Base-by-base conservation (phyloP, 495 filamentous ascomycete genomes). In the Bryoglossum gracile region DNA sequence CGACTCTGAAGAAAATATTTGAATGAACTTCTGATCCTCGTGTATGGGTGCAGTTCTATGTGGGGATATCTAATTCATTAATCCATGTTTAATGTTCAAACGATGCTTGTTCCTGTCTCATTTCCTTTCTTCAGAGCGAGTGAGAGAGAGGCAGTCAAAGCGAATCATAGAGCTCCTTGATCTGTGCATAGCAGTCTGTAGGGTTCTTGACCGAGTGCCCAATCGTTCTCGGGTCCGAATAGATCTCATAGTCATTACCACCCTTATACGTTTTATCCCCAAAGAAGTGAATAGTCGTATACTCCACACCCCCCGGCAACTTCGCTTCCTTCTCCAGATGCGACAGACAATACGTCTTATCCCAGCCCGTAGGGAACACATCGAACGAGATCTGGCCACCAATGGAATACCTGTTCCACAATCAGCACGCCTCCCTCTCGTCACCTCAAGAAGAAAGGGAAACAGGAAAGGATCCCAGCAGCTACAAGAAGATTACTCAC, bases 331-430 rank as follows among this genome's bases (percentile, higher is more conserved):
- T 76, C 68, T 86, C 85, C 24, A 98, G 63, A 65, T 96, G 89
- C 58, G 78, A 75, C 55, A 98, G 71, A 67, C 91, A 95, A 73
- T 91, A 98, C n/a, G 86, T 94, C 77, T 97, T 98, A 68, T 98
- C 91, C 92, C 92, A 98, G 56, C 92, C 92, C 1, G 69, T 81
- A 43, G 92, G 92, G 75, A 98, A 98, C 52, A 96, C 88, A 62
- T 98, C 92, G 70, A 98, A 98, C 48, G 87, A 95, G 62, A 98
- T 94, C 59, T 96, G 87, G 33, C 92, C 92, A 55, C 92, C 92
- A 58, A 98, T 89, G 37, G 87, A 90, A 72, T 81, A 95, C 22
- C 87, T 90, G 48, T 54, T 24, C 23, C 38, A 48, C n/a, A n/a
- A n/a, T n/a, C n/a, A n/a, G n/a, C n/a, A n/a, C n/a, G n/a, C n/a